Conservation (phyloP, 441 rosid species). For the Flueggea neowawraea region DNA sequence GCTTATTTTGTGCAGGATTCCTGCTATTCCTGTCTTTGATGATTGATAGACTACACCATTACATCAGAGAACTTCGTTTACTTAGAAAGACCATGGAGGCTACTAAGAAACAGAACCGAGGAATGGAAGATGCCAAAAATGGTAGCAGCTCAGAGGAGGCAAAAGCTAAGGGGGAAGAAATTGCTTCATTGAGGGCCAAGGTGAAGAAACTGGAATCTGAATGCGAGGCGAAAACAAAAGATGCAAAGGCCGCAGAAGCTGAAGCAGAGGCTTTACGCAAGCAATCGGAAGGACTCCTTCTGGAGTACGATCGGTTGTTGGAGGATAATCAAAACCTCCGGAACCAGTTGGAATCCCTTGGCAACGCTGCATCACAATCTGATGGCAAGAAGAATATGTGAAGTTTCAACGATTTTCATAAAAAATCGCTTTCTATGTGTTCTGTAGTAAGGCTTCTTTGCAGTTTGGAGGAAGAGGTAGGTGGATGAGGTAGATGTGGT, state of each 20-base stretch:
- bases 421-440: neutral
- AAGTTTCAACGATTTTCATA: neutral
- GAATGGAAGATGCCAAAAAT: constrained; percentile 54
- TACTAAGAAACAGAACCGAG: constrained; percentile 62
- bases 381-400: constrained; percentile 54
- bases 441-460: no score
- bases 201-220: constrained; percentile 51
- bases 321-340: constrained; percentile 73
- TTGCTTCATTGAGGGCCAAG: constrained; percentile 35
- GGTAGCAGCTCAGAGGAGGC: constrained; percentile 34
- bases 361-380: constrained; percentile 30
- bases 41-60: constrained; percentile 87
- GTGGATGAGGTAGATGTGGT: no score
- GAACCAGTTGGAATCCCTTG: constrained; percentile 58
- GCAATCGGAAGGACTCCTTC: constrained; percentile 66
- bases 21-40: constrained; percentile 67
- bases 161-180: constrained; percentile 49
- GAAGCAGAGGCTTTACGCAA: constrained; percentile 65
- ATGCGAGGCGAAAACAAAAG: constrained; percentile 41
- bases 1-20: constrained; percentile 51
- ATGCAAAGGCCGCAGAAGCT: constrained; percentile 46
- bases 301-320: constrained; percentile 65
- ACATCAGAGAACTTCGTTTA: constrained; percentile 72
- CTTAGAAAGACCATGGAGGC: constrained; percentile 79
- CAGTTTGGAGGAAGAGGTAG: no score